Evolutionary conservation across 1,284 basidiomycete species (phyloP).

Genomic region (Exobasidium cylindrosporum): DNA sequence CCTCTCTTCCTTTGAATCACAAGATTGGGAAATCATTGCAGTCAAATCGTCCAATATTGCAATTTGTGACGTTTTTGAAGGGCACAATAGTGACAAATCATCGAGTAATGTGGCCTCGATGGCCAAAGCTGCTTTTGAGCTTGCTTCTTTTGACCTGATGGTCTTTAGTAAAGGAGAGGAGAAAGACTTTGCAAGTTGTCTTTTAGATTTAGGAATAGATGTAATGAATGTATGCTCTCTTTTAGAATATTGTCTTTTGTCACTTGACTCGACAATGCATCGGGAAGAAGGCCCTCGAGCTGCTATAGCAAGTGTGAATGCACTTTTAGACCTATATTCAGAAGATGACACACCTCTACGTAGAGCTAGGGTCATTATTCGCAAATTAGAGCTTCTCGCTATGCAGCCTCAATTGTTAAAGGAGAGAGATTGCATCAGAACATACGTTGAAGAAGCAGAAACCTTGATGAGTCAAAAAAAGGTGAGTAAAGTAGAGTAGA

Average conservation of each 20-base stretch:
- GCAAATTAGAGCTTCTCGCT: constrained; percentile 25
- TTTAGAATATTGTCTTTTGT: constrained; percentile 25
- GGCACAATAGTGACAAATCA: background rate
- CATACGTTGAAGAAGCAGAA: constrained; percentile 18
- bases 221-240: constrained; percentile 21
- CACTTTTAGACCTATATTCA: constrained; percentile 21
- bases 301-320: constrained; percentile 16
- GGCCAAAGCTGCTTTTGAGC: constrained; percentile 1
- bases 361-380: constrained; percentile 25
- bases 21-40: background rate
- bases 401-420: constrained; percentile 15
- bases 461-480: constrained; percentile 9
- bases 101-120: background rate
- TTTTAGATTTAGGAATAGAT: background rate
- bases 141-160: background rate
- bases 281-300: constrained; percentile 29
- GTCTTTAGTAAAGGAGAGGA: background rate
- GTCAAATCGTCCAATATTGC: background rate
- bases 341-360: constrained; percentile 24
- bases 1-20: background rate
- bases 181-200: background rate
- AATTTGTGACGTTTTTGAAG: background rate
- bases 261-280: constrained; percentile 27
- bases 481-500: background rate
- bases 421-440: constrained; percentile 7